Conservation (phyloP, 176 grass and related monocot species). For the Lolium multiflorum region DNA sequence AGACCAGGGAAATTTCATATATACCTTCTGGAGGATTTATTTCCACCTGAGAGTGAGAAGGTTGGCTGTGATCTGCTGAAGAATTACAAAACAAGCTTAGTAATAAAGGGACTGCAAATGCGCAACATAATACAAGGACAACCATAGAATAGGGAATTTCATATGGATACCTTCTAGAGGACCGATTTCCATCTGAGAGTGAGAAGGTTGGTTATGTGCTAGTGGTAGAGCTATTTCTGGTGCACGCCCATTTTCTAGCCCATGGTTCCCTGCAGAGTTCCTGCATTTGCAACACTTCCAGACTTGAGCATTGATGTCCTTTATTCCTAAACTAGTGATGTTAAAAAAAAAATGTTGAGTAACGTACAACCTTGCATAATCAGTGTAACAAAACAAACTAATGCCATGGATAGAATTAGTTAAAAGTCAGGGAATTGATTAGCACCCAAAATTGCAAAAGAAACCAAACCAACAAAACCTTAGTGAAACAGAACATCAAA, state of each 20-base stretch:
- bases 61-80: not conserved
- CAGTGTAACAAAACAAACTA: constrained; percentile 1
- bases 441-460: not conserved
- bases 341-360: not conserved
- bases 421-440: not conserved
- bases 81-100: constrained; percentile 29
- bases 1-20: too few species aligned
- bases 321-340: constrained; percentile 32
- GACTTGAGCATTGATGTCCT: not conserved
- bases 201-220: too few species aligned
- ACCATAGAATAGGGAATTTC: not conserved
- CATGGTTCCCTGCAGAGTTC: not conserved
- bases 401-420: not conserved
- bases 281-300: constrained; percentile 29
- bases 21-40: not conserved
- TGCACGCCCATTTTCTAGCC: not conserved
- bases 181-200: too few species aligned
- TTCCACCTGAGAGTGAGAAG: constrained; percentile 21
- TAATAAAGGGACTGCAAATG: not conserved
- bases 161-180: too few species aligned
- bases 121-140: constrained; percentile 16
- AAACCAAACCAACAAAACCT: constrained; percentile 31
- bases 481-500: not conserved
- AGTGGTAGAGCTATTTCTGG: too few species aligned
- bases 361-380: not conserved